These are phyloP conservation scores for Neurospora terricola DNA, from an alignment of 495 filamentous ascomycete genomes.

Conservation along the genomic window DNA sequence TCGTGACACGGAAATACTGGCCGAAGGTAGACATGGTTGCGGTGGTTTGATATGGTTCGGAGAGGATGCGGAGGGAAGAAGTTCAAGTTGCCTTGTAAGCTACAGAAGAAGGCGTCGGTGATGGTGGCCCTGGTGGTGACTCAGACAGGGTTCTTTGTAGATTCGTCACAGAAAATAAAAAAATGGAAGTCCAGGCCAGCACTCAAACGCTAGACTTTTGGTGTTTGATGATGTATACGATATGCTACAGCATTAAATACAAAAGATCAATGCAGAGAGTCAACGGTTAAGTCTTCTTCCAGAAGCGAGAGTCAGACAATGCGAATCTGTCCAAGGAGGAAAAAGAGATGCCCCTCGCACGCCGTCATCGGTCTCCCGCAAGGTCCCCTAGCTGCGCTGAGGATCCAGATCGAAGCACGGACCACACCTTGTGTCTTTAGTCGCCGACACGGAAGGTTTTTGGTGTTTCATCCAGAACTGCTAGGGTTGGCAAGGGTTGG, in stretches of 20 bases:
- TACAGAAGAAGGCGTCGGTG: neutral
- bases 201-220: neutral
- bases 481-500: neutral
- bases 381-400: neutral
- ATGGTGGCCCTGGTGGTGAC: neutral
- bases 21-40: conserved; percentile 83
- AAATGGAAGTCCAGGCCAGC: neutral
- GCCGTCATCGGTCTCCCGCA: conserved; percentile 7
- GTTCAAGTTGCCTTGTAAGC: neutral
- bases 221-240: neutral
- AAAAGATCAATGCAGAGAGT: neutral
- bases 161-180: neutral
- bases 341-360: conserved; percentile 9
- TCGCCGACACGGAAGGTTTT: neutral
- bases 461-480: neutral
- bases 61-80: neutral
- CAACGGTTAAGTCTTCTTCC: neutral
- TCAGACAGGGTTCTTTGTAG: neutral
- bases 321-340: neutral
- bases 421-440: neutral
- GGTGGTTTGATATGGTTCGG: neutral
- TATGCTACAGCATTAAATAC: neutral
- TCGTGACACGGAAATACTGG: conserved; percentile 71
- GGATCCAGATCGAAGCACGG: neutral
- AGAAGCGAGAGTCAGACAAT: neutral